phyloP scores from a whole-genome alignment of 2,329 filamentous ascomycete species.

The Colletotrichum scovillei region DNA sequence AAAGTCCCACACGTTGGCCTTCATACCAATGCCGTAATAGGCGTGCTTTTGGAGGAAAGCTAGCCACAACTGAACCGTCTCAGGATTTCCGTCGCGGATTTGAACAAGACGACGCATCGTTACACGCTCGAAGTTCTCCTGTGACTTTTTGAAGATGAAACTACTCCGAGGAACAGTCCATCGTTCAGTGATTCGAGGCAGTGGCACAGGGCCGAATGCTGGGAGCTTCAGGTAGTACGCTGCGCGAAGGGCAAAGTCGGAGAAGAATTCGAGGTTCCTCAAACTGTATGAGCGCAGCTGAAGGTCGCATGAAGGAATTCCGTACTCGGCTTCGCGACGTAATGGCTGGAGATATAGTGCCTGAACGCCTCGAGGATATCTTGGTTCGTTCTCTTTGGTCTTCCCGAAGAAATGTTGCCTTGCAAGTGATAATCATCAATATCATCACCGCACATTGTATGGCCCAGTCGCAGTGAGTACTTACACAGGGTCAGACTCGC shows the following conservation, averaged over 20 bases:
- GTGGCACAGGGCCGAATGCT: constrained; percentile 84
- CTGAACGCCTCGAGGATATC: constrained; percentile 83
- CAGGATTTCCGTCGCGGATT: constrained; percentile 90
- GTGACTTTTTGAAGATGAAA: constrained; percentile 97
- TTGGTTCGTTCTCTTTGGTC: constrained; percentile 43
- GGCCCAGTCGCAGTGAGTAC: background rate
- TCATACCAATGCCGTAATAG: constrained; percentile 98
- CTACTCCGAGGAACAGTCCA: constrained; percentile 92
- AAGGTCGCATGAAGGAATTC: constrained; percentile 87
- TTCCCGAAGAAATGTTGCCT: background rate
- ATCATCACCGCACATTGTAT: background rate
- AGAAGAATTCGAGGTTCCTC: constrained; percentile 92
- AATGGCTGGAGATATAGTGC: constrained; percentile 88
- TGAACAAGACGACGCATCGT: constrained; percentile 89
- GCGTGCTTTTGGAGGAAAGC: constrained; percentile 92
- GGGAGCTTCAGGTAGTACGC: constrained; percentile 94
- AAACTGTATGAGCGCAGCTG: constrained; percentile 92
- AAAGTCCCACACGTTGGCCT: constrained; percentile 96
- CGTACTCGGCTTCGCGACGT: constrained; percentile 77
- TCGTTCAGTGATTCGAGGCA: constrained; percentile 88
- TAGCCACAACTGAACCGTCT: constrained; percentile 91
- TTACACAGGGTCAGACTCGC: background rate
- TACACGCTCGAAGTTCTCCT: constrained; percentile 97
- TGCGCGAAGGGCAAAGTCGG: constrained; percentile 92
- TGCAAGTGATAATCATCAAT: background rate